phyloP scores from a whole-genome alignment of 306 rosid genomes.

The Oxytropis ochrocephala region DNA sequence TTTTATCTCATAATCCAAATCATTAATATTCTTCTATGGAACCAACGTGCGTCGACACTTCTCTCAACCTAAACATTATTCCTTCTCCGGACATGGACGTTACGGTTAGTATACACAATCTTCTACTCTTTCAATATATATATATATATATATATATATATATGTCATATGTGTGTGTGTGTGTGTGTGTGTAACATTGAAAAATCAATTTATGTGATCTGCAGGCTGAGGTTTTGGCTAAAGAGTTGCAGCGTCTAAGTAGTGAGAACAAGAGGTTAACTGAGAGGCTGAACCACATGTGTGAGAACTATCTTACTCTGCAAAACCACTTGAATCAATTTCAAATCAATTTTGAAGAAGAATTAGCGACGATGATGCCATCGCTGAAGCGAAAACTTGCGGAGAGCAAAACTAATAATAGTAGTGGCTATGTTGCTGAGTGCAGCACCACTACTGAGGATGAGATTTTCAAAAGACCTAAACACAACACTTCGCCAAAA shows the following conservation, averaged over 20 bases:
- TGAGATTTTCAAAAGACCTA: conserved; percentile 42
- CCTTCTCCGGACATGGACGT: conserved; percentile 13
- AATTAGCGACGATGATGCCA: background rate
- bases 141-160: no score
- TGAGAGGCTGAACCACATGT: conserved; percentile 34
- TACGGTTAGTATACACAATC: conserved; percentile 17
- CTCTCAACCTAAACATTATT: conserved; percentile 53
- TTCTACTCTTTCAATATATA: background rate
- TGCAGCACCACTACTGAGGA: conserved; percentile 46
- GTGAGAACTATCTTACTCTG: conserved; percentile 40
- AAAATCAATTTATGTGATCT: background rate
- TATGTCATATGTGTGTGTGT: background rate
- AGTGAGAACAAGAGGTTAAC: conserved; percentile 60
- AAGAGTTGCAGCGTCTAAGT: conserved; percentile 47
- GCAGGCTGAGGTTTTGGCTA: conserved; percentile 24
- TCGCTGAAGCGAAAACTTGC: conserved; percentile 47
- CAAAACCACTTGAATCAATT: conserved; percentile 28
- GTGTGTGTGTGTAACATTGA: background rate
- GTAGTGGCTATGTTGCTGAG: conserved; percentile 16
- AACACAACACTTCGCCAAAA: conserved; percentile 28
- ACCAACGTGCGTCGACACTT: conserved; percentile 35
- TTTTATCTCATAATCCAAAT: background rate
- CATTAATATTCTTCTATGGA: conserved; percentile 22
- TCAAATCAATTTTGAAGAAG: conserved; percentile 10
- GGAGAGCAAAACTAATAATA: background rate